Evolutionary conservation across 1,284 basidiomycete species (phyloP), one percentile per base, ranked within the genome.

Genomic region (Gomphus sp.): DNA sequence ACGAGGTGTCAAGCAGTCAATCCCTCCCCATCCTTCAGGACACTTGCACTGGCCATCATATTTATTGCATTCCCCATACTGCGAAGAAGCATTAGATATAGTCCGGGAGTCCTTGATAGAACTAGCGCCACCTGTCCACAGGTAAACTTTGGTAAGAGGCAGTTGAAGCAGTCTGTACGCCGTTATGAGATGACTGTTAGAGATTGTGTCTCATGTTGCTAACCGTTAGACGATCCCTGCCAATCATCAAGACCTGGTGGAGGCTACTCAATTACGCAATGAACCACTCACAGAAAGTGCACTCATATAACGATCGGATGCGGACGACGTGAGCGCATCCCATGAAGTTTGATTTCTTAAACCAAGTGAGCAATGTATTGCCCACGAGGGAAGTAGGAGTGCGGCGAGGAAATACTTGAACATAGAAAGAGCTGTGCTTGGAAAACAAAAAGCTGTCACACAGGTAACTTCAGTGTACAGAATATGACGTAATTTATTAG

Each of bases 21-120:
- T 87, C 0, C 93, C 93, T 14, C 91, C 91, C 80, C 92, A 97
- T 44, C 93, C 93, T 53, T 88, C 78, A 0, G 91, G 91, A 70
- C 93, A 97, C 68, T 88, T 82, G 72, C 93, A 97, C 67, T 93
- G 90, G 0, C 93, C 93, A 68, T 95, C 87, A 69, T 88, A 95
- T 52, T 82, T 76, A 70, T 91, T 88, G 72, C 93, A 97, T 58
- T 86, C 78, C 37, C 91, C 93, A 64, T 85, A 93, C 68, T 73
- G n/a, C 31, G 48, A 47, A 11, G 58, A 37, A 31, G 33, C 22
- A 36, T 52, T 22, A 61, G 41, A 39, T 33, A 52, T 18, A 52
- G 16, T 39, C 52, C 22, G 31, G 49, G 7, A 5, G 37, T 41
- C 28, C 36, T 11, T 31, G 33, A 49, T 14, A 18, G 12, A 43